Percentiles rank a stretch among this genome's conserved stretches.
phyloP scores from a whole-genome alignment of 2,329 filamentous ascomycete genomes.

The Penicillium sp. region DNA sequence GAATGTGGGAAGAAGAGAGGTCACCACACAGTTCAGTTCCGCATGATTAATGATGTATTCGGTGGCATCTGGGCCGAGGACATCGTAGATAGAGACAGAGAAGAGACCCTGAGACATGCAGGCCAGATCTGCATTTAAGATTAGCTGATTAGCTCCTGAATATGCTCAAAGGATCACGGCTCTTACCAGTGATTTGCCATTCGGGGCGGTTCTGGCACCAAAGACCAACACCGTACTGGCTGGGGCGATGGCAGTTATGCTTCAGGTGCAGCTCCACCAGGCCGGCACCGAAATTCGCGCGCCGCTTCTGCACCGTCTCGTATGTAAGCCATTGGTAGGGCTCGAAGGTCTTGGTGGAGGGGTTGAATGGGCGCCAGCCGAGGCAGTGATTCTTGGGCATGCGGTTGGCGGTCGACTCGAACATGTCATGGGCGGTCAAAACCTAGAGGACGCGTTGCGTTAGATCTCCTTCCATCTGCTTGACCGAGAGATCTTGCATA shows the following conservation, averaged over 20 bases:
- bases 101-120: constrained; percentile 82
- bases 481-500: constrained; percentile 29
- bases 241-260: constrained; percentile 60
- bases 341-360: constrained; percentile 65
- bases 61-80: constrained; percentile 80
- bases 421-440: constrained; percentile 71
- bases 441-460: constrained; percentile 30
- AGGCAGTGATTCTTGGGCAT: constrained; percentile 67
- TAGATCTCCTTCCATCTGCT: not conserved
- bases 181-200: constrained; percentile 73
- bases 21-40: constrained; percentile 66
- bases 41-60: constrained; percentile 96
- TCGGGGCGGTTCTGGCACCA: constrained; percentile 86
- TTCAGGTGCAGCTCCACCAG: constrained; percentile 74
- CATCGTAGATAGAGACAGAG: constrained; percentile 93
- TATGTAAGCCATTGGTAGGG: constrained; percentile 83
- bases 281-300: constrained; percentile 79
- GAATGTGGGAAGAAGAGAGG: constrained; percentile 75
- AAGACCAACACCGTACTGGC: constrained; percentile 66
- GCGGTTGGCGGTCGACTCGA: constrained; percentile 62
- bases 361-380: constrained; percentile 74
- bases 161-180: not conserved
- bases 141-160: constrained; percentile 6
- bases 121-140: constrained; percentile 65
- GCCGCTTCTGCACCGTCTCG: constrained; percentile 67